Conservation (phyloP, 139 green algal genomes). For the Yamagishiella unicocca region DNA sequence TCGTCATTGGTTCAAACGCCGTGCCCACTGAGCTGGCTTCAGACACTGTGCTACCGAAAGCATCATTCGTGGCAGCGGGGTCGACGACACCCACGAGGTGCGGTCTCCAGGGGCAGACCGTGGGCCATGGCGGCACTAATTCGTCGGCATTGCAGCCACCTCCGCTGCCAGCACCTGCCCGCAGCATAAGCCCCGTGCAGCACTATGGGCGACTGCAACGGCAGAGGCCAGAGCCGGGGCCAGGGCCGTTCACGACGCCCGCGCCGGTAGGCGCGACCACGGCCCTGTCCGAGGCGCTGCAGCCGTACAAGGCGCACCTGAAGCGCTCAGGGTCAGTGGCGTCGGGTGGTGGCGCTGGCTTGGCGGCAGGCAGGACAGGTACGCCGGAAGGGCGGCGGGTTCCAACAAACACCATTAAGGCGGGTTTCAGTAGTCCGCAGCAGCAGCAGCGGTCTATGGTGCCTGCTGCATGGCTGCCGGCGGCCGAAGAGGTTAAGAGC, state of each 20-base stretch:
- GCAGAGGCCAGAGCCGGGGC: background rate
- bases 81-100: no score
- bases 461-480: background rate
- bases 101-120: no score
- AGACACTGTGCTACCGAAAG: no score
- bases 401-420: no score
- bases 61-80: no score
- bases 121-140: no score
- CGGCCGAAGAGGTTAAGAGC: background rate
- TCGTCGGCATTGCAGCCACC: no score
- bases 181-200: constrained; percentile 13
- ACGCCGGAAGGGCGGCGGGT: constrained; percentile 18
- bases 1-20: no score
- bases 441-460: background rate
- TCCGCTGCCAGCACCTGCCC: constrained; percentile 5
- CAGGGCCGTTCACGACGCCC: background rate
- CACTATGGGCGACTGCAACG: background rate
- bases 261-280: background rate
- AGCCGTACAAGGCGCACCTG: constrained; percentile 43
- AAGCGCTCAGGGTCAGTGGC: background rate
- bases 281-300: background rate
- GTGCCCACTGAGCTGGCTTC: no score
- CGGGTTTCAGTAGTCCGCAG: constrained; percentile 4
- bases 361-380: background rate
- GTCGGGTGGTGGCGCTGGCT: background rate